phyloP scores from a whole-genome alignment of 2,329 filamentous ascomycete species.

The Aphanocladium album region DNA sequence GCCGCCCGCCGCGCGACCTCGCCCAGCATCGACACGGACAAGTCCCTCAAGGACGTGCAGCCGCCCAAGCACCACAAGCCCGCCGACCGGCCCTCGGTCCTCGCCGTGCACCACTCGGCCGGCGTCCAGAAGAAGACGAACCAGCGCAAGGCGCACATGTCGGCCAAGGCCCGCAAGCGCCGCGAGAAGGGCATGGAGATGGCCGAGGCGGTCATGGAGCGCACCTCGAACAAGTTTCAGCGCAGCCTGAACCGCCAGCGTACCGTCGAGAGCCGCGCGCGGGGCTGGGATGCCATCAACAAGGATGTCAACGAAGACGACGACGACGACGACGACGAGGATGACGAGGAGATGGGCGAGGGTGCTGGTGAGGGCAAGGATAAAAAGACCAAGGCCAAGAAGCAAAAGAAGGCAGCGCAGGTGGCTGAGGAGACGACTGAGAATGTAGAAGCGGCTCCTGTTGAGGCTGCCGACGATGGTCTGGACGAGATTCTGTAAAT shows the following conservation, averaged over 20 bases:
- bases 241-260: slow-evolving; percentile 48
- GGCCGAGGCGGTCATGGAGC: slow-evolving; percentile 55
- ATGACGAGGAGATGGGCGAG: slow-evolving; percentile 18
- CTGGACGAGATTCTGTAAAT: slow-evolving; percentile 29
- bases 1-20: slow-evolving; percentile 68
- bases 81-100: slow-evolving; percentile 55
- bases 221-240: slow-evolving; percentile 51
- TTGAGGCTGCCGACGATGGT: slow-evolving; percentile 23
- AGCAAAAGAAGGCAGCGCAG: slow-evolving; percentile 16
- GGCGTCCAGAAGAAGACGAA: slow-evolving; percentile 65
- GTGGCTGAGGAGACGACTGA: slow-evolving; percentile 30
- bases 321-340: slow-evolving; percentile 18
- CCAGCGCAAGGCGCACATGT: slow-evolving; percentile 49
- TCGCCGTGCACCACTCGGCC: slow-evolving; percentile 60
- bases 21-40: slow-evolving; percentile 65
- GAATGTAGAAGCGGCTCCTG: slow-evolving; percentile 16
- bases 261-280: slow-evolving; percentile 43
- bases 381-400: slow-evolving; percentile 16
- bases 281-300: slow-evolving; percentile 57
- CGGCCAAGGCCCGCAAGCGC: slow-evolving; percentile 49
- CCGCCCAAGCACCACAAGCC: slow-evolving; percentile 37
- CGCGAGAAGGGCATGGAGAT: slow-evolving; percentile 55
- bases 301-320: slow-evolving; percentile 27
- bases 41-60: slow-evolving; percentile 59
- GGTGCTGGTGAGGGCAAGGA: slow-evolving; percentile 17